These are phyloP conservation scores for Termitomyces sp. DNA, from an alignment of 768 basidiomycete genomes.

Conservation along the genomic window DNA sequence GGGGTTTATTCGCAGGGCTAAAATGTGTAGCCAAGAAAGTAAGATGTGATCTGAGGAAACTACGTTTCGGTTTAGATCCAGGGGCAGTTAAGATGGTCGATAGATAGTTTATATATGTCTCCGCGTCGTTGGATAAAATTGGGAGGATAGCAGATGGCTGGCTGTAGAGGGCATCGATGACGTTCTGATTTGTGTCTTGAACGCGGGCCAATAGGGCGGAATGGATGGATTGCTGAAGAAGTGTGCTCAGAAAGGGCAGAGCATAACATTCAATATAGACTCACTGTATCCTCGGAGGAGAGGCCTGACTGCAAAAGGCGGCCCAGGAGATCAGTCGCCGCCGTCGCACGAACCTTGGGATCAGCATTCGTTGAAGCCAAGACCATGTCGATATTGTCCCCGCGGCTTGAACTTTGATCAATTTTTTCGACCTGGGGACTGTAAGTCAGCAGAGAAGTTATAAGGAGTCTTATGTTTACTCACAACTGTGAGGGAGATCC, in stretches of 20 bases:
- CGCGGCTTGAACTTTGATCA: background rate
- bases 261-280: conserved; percentile 5
- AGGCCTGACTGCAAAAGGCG: conserved; percentile 28
- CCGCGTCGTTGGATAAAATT: conserved; percentile 35
- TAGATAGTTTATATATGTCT: conserved; percentile 45
- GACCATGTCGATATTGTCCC: conserved; percentile 34
- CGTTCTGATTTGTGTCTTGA: conserved; percentile 55
- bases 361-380: conserved; percentile 64
- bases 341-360: conserved; percentile 50
- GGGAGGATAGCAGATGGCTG: conserved; percentile 43
- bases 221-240: conserved; percentile 48
- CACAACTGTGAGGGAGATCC: conserved; percentile 59
- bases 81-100: conserved; percentile 29
- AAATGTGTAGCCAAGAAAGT: conserved; percentile 53
- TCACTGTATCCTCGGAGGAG: conserved; percentile 40
- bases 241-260: conserved; percentile 2
- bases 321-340: conserved; percentile 53
- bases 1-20: conserved; percentile 20
- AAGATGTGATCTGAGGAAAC: conserved; percentile 51
- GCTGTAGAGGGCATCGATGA: conserved; percentile 68
- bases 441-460: background rate
- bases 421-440: conserved; percentile 5
- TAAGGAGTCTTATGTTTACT: conserved; percentile 9
- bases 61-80: conserved; percentile 44
- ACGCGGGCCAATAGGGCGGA: conserved; percentile 66